phyloP scores from a whole-genome alignment of 2,329 filamentous ascomycete genomes.

The Diaporthe longicolla region DNA sequence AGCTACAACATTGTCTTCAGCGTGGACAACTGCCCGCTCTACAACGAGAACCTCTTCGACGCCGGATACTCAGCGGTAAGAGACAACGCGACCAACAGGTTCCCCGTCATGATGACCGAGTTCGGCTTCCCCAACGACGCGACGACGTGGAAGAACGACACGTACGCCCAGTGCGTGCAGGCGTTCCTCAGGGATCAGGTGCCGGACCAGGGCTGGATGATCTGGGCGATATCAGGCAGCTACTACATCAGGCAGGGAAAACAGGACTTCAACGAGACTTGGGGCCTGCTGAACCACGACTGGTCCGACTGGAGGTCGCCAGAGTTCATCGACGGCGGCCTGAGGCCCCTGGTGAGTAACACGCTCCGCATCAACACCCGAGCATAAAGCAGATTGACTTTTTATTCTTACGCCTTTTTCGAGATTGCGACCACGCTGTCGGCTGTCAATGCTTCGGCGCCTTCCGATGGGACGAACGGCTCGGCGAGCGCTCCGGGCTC shows the following conservation, averaged over 20 bases:
- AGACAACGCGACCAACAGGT: slow-evolving; percentile 46
- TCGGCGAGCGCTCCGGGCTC: slow-evolving; percentile 1
- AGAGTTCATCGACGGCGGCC: slow-evolving; percentile 48
- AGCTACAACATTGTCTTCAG: slow-evolving; percentile 67
- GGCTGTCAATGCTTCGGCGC: slow-evolving; percentile 31
- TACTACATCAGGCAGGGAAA: slow-evolving; percentile 69
- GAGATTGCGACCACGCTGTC: slow-evolving; percentile 28
- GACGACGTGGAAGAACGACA: slow-evolving; percentile 28
- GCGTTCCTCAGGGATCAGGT: slow-evolving; percentile 26
- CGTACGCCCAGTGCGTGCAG: slow-evolving; percentile 35
- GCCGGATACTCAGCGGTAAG: slow-evolving; percentile 67
- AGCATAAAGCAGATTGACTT: background rate
- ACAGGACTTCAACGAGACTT: slow-evolving; percentile 67
- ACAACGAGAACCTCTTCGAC: slow-evolving; percentile 62
- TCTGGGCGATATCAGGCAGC: slow-evolving; percentile 71
- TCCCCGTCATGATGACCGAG: slow-evolving; percentile 49
- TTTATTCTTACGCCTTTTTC: background rate
- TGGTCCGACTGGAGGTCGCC: slow-evolving; percentile 58
- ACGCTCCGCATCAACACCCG: slow-evolving; percentile 50
- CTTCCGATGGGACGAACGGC: slow-evolving; percentile 10
- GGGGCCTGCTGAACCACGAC: slow-evolving; percentile 57
- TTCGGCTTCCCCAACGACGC: slow-evolving; percentile 39
- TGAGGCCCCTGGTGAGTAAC: slow-evolving; percentile 56
- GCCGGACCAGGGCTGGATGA: slow-evolving; percentile 64
- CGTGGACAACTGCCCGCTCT: slow-evolving; percentile 60